Evolutionary conservation across 2,329 filamentous ascomycete genomes (phyloP).

Genomic region (Stagonosporopsis vannaccii): DNA sequence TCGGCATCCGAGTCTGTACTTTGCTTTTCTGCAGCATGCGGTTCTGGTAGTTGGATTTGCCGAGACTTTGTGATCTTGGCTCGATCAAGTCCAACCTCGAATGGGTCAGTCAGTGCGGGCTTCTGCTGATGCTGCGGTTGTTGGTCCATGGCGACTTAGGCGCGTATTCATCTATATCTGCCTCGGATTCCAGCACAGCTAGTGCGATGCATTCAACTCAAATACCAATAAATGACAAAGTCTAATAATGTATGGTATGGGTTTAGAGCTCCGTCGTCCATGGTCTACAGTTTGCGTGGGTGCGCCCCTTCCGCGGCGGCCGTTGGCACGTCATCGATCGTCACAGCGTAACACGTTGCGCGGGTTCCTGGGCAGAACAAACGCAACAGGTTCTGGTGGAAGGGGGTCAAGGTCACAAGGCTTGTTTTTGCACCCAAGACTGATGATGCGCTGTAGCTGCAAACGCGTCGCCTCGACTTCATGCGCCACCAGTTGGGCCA

Average conservation of each 20-base stretch:
- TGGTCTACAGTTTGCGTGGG: neutral
- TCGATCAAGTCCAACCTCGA: conserved; percentile 24
- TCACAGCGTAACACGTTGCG: neutral
- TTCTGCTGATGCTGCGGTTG: neutral
- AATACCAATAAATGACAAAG: neutral
- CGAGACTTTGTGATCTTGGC: conserved; percentile 15
- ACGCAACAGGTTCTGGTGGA: neutral
- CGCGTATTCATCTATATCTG: neutral
- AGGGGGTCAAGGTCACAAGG: neutral
- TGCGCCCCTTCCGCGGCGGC: neutral
- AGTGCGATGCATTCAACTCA: neutral
- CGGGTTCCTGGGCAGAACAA: neutral
- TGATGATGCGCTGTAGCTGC: conserved; percentile 3
- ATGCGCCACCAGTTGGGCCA: neutral
- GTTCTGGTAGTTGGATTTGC: conserved; percentile 19
- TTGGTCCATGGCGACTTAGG: conserved; percentile 7
- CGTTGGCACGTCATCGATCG: conserved; percentile 11
- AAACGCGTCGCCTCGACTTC: neutral
- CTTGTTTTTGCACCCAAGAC: neutral
- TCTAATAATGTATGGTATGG: neutral
- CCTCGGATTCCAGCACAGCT: neutral
- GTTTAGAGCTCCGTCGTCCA: neutral
- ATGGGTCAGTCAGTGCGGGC: conserved; percentile 7
- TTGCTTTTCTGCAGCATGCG: neutral
- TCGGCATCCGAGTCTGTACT: conserved; percentile 3